Conservation (phyloP, 257 asterid genomes). For the Paulownia fortunei region DNA sequence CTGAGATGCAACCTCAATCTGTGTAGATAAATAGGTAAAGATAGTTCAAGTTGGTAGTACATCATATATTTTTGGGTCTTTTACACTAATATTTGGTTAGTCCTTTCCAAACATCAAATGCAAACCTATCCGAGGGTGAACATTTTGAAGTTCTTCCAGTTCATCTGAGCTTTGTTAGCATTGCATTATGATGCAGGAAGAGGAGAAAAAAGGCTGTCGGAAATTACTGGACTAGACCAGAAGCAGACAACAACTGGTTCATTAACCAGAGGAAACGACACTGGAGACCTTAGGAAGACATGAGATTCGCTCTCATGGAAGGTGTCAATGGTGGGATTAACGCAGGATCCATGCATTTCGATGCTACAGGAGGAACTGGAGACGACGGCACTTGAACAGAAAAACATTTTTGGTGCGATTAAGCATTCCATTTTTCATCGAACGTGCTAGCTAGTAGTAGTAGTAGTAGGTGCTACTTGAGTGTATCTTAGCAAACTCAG, state of each 20-base stretch:
- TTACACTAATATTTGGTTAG: too few relatives aligned
- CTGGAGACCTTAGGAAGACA: conserved; percentile 84
- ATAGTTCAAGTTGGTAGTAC: too few relatives aligned
- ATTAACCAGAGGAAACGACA: conserved; percentile 88
- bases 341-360: conserved; percentile 37
- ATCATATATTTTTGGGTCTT: too few relatives aligned
- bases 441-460: neutral
- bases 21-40: too few relatives aligned
- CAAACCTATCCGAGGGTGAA: too few relatives aligned
- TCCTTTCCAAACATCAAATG: too few relatives aligned
- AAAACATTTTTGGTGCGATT: neutral
- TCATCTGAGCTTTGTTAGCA: neutral
- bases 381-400: conserved; percentile 34
- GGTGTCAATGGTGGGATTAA: conserved; percentile 35
- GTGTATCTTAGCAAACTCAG: neutral
- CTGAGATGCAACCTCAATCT: too few relatives aligned
- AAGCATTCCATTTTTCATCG: neutral
- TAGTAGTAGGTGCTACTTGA: neutral
- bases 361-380: conserved; percentile 45
- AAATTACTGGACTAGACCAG: conserved; percentile 65
- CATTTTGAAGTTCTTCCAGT: too few relatives aligned
- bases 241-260: conserved; percentile 92
- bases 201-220: conserved; percentile 73
- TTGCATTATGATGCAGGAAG: conserved; percentile 53
- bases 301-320: conserved; percentile 76